These are phyloP conservation scores for Fomitopsis schrenkii DNA, from an alignment of 1,284 basidiomycete species.

Conservation along the genomic window DNA sequence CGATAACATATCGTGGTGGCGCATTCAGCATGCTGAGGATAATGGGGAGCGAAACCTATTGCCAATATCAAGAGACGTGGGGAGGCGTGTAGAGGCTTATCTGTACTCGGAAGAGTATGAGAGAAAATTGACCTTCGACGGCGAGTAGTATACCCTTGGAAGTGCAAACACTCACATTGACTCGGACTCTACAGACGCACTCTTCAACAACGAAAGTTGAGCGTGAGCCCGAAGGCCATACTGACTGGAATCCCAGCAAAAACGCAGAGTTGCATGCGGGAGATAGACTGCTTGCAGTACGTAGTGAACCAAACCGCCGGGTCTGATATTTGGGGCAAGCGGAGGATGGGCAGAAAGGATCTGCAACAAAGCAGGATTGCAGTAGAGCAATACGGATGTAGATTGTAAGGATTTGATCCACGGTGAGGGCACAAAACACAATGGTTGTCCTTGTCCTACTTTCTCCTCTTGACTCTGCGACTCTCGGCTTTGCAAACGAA, in stretches of 20 bases:
- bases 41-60: background rate
- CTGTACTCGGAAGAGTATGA: background rate
- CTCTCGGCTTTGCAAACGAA: slow-evolving; percentile 34
- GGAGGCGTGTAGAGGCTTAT: background rate
- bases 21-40: background rate
- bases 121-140: background rate
- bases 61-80: background rate
- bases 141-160: background rate
- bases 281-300: no score
- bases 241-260: no score
- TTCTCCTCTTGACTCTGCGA: slow-evolving; percentile 33
- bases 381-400: no score
- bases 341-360: no score
- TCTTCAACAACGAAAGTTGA: no score
- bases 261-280: no score
- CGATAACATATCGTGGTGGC: background rate
- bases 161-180: background rate
- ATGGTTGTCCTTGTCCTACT: background rate
- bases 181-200: no score
- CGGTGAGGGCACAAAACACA: background rate
- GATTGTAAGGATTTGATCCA: background rate
- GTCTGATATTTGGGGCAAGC: no score
- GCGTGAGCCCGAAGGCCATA: no score
- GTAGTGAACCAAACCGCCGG: no score
- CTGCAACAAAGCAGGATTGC: no score